These are phyloP conservation scores for Magnusiomyces suaveolens DNA, from an alignment of 1,139 yeast genomes.

Conservation along the genomic window DNA sequence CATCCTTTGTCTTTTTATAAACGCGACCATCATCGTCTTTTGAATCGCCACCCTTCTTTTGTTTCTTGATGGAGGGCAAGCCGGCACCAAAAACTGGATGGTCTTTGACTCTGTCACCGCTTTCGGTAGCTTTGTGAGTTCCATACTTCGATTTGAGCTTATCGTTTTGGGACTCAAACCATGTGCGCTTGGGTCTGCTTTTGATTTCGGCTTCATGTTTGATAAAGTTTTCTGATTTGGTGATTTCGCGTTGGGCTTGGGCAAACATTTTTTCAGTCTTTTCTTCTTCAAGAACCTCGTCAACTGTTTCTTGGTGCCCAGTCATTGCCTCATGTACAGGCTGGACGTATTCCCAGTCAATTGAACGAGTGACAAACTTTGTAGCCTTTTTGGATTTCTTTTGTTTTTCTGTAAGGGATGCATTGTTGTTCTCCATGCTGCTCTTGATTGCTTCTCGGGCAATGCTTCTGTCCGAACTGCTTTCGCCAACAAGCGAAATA, in stretches of 20 bases:
- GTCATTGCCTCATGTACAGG: conserved; percentile 52
- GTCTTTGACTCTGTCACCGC: conserved; percentile 14
- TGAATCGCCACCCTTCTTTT: conserved; percentile 43
- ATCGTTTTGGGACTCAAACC: conserved; percentile 80
- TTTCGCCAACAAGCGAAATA: conserved; percentile 87
- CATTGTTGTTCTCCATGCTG: conserved; percentile 29
- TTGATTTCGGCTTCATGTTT: conserved; percentile 74
- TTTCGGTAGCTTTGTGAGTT: conserved; percentile 2
- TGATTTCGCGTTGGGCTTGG: conserved; percentile 83
- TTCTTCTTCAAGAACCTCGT: conserved; percentile 80
- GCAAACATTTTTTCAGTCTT: conserved; percentile 76
- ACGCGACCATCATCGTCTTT: conserved; percentile 23
- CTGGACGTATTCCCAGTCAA: conserved; percentile 80
- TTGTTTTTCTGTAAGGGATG: not conserved
- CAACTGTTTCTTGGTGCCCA: conserved; percentile 48
- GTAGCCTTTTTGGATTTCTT: conserved; percentile 21
- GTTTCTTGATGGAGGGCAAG: conserved; percentile 45
- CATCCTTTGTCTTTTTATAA: conserved; percentile 28
- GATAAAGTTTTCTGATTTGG: conserved; percentile 73
- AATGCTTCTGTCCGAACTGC: conserved; percentile 70
- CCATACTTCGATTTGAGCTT: conserved; percentile 35
- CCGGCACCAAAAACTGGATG: conserved; percentile 19
- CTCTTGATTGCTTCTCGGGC: conserved; percentile 75
- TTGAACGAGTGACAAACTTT: conserved; percentile 69
- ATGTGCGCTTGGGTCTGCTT: conserved; percentile 88